These are phyloP conservation scores for Coprinopsis sp. DNA, from an alignment of 768 basidiomycete genomes.

Conservation along the genomic window DNA sequence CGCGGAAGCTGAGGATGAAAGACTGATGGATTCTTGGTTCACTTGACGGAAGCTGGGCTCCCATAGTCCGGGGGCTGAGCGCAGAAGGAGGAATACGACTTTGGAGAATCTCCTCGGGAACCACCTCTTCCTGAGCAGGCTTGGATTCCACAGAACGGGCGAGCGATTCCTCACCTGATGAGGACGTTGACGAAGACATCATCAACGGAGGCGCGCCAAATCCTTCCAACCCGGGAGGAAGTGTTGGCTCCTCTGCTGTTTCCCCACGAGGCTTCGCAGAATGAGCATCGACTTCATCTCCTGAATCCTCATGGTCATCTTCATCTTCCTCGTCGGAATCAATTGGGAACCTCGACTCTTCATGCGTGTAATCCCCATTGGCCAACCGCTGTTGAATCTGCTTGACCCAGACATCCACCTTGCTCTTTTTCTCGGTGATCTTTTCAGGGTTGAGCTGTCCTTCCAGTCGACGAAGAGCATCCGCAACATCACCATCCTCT, in stretches of 20 bases:
- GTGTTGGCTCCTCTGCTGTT: too few relatives aligned
- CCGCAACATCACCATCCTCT: slow-evolving; percentile 77
- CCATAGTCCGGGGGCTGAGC: slow-evolving; percentile 13
- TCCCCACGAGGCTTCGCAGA: too few relatives aligned
- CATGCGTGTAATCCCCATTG: slow-evolving; percentile 59
- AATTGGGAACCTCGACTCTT: slow-evolving; percentile 52
- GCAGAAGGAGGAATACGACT: slow-evolving; percentile 36
- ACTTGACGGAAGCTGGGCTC: too few relatives aligned
- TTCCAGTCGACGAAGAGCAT: slow-evolving; percentile 74
- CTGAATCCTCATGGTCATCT: slow-evolving; percentile 17
- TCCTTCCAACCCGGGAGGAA: slow-evolving; percentile 19
- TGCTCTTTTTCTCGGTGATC: slow-evolving; percentile 64
- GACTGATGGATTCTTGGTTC: slow-evolving; percentile 55
- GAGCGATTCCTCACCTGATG: slow-evolving; percentile 22
- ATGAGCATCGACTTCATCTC: slow-evolving; percentile 16
- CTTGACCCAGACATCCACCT: slow-evolving; percentile 81
- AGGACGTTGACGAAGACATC: slow-evolving; percentile 21
- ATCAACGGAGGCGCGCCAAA: slow-evolving; percentile 18
- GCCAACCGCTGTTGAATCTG: slow-evolving; percentile 64
- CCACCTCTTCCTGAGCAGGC: slow-evolving; percentile 54
- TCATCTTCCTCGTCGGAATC: slow-evolving; percentile 41
- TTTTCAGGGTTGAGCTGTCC: slow-evolving; percentile 77
- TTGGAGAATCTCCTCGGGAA: slow-evolving; percentile 62
- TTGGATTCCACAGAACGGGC: slow-evolving; percentile 37
- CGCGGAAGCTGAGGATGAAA: slow-evolving; percentile 62